Evolutionary conservation across 2,329 filamentous ascomycete species (phyloP), one percentile per base, ranked within the genome.

Genomic region (Apiospora marii): DNA sequence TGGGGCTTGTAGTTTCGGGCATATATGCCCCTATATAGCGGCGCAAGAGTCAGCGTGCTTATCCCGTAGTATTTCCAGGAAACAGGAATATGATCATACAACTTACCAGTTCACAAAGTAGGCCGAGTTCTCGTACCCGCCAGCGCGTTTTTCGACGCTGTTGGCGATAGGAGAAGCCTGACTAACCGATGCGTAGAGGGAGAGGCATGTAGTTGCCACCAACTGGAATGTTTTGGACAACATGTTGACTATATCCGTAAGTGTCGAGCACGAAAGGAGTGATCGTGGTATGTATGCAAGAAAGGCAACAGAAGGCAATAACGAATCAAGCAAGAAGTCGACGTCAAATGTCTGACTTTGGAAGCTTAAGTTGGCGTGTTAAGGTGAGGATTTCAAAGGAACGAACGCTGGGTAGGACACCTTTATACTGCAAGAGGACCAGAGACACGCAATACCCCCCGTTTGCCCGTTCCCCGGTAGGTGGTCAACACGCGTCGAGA

Each of bases 1-100:
- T 92, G 87, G 0, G 93, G 92, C 72, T 92, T 88, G 79, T 92
- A 94, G 74, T 93, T 89, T 71, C 93, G 88, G 34, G 84, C 91
- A 78, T 97, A 96, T 69, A 94, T 93, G 58, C 89, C 92, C 92
- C 87, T 88, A 2, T 5, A 1, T 10, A 14, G 1, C 13, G 34
- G 8, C 76, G 69, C 8, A 41, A 78, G 73, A 24, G 30, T 6
- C 19, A 64, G 34, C 83, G 30, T 2, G 68, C 4, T 70, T 24
- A n/a, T n/a, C 22, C 43, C 43, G 4, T 22, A 22, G 37, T 13
- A 53, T 8, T 34, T 37, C 69, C 69, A 24, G 72, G 49, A 27
- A 1, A n/a, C 73, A 64, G n/a, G 48, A 14, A 4, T 41, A 3
- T 12, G 7, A 16, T 22, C 4, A 1, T 41, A 22, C 10, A 19